Base-by-base conservation (phyloP, 768 basidiomycete genomes). In the Chalciporus pseudorubinellus region DNA sequence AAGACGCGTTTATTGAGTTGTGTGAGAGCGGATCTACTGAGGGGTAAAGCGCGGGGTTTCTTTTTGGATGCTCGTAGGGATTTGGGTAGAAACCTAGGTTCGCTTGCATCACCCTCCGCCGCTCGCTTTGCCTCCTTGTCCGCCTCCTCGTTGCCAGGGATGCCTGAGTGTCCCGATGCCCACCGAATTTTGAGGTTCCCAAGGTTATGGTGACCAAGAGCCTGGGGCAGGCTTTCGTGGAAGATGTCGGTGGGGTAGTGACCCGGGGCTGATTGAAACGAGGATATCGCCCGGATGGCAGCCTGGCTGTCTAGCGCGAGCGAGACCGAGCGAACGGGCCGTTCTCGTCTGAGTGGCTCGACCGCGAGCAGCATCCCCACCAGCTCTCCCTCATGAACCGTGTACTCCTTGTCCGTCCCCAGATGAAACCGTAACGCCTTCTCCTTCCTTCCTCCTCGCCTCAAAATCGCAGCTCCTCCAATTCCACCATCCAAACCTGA, bases 381-480 rank as follows among this genome's bases (percentile, higher is more conserved):
- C 13, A 29, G 18, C 28, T 70, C 67, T 0, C 50, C 65, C 31
- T 66, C 65, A 46, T 55, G 64, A 3, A 64, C 65, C 1, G 58
- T 61, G 42, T 69, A 62, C 3, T 60, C 24, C 6, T 14, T 3
- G 1, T 12, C 26, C 2, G 18, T 2, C 0, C 64, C 60, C 13
- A 67, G 58, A 1, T 52, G 20, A 5, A 41, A 21, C 22, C 51
- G 29, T 4, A 58, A 2, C 1, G 41, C 14, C 1, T 22, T 21
- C n/a, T 14, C 11, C 26, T 47, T 36, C 8, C 24, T 29, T 0
- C 51, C 58, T 4, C 44, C 31, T 8, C 44, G 10, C 18, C 42
- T 53, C 11, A 66, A 26, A 2, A 65, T 59, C 18, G 60, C 64
- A 2, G 62, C 56, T 1, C 60, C 63, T 0, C 68, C 65, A 1